Base-by-base conservation (phyloP, 331 rosid species). In the Telfairia occidentalis region DNA sequence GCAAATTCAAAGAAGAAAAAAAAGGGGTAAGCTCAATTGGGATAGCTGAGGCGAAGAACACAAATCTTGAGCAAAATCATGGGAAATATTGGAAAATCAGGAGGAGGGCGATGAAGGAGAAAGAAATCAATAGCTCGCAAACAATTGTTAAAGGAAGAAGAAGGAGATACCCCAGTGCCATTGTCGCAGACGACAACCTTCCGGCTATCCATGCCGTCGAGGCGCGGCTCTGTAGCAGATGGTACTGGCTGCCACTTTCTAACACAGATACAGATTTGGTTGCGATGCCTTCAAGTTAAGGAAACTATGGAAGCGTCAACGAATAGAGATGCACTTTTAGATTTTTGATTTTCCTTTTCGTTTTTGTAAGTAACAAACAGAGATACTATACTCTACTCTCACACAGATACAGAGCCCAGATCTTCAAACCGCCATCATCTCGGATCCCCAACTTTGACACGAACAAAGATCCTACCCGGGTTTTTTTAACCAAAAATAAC, bases 141-240 rank as follows among this genome's bases (percentile, higher is more conserved):
- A n/a, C 7, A 46, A 34, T 12, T 19, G 30, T 49, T 42, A 2
- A 11, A 28, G 13, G 58, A 50, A 10, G 58, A 50, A 43, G 42
- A 52, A 61, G 73, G 42, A 24, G 16, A 55, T 83, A 95, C 96
- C 80, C 97, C 98, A 37, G 99, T 95, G 86, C 98, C 99, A 77
- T 95, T 95, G 85, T 95, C 97, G 78, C 99, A 95, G 65, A 95
- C 97, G 87, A 95, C 90, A 79, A 95, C 90, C 46, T 90, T 91
- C 81, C 79, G 85, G 80, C 75, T 92, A 77, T 90, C 97, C 99
- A 95, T 95, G 58, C 0, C 61, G 75, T 13, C 69, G 76, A 38
- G 54, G 43, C 19, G 65, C 18, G 43, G 24, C 13, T 15, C 19
- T 3, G 60, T 5, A 5, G 80, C 65, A 32, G 72, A 69, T 53